Evolutionary conservation across 495 filamentous ascomycete species (phyloP).

Genomic region (Penicillium macrosclerotiorum): DNA sequence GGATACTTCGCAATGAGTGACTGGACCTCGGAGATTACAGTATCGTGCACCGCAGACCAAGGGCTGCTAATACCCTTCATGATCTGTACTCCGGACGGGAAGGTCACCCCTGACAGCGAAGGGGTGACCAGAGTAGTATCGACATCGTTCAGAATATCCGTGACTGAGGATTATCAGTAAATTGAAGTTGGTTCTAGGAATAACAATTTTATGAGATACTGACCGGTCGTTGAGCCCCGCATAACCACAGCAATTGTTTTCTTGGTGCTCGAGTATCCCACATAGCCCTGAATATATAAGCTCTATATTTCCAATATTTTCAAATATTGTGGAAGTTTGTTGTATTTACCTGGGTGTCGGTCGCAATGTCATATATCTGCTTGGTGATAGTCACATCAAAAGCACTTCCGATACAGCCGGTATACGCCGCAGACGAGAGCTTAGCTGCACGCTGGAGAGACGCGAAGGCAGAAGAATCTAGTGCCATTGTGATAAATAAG

Average conservation of each 20-base stretch:
- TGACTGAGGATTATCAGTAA: slow-evolving; percentile 7
- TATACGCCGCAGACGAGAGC: slow-evolving; percentile 36
- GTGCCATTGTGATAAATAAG: no score
- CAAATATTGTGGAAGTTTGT: no score
- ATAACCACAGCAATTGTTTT: slow-evolving; percentile 33
- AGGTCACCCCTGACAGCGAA: slow-evolving; percentile 27
- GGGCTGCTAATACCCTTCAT: slow-evolving; percentile 29
- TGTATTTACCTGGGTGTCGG: slow-evolving; percentile 26
- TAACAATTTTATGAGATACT: neutral
- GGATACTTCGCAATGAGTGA: slow-evolving; percentile 26
- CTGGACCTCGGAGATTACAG: slow-evolving; percentile 28
- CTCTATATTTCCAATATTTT: no score
- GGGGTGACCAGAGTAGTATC: slow-evolving; percentile 32
- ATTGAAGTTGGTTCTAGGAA: neutral
- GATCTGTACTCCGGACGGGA: slow-evolving; percentile 29
- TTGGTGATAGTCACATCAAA: slow-evolving; percentile 37
- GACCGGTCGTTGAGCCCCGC: slow-evolving; percentile 32
- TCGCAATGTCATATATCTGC: slow-evolving; percentile 19
- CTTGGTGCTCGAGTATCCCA: slow-evolving; percentile 28
- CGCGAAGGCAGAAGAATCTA: slow-evolving; percentile 22
- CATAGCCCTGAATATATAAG: slow-evolving; percentile 19
- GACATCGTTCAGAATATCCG: slow-evolving; percentile 37
- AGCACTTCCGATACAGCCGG: slow-evolving; percentile 23
- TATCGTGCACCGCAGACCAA: slow-evolving; percentile 32
- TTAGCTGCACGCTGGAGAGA: slow-evolving; percentile 30